Percentiles rank a stretch among this genome's conserved stretches.
Conservation (phyloP, 2,329 filamentous ascomycete genomes). For the Colletotrichum horii region DNA sequence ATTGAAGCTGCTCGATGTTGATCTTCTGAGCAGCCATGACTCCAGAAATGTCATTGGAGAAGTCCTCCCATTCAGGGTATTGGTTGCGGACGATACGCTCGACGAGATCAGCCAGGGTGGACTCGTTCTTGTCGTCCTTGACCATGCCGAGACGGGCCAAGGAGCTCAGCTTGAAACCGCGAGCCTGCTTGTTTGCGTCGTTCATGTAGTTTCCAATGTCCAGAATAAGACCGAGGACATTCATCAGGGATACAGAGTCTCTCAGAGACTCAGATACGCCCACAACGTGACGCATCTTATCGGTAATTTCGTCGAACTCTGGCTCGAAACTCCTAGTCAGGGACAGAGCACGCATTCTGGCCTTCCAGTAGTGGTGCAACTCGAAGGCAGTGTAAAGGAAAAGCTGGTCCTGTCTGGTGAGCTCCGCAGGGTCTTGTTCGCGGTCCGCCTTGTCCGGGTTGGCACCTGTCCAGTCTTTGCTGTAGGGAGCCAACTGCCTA, state of each 20-base stretch:
- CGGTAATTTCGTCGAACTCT: conserved; percentile 91
- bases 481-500: conserved; percentile 94
- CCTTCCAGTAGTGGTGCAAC: conserved; percentile 98
- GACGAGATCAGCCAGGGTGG: conserved; percentile 92
- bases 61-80: conserved; percentile 94
- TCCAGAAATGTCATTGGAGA: conserved; percentile 81
- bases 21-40: conserved; percentile 85
- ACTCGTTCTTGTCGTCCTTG: conserved; percentile 99
- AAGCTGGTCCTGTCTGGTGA: conserved; percentile 94
- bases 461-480: conserved; percentile 93
- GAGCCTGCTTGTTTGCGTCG: conserved; percentile 97
- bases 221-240: conserved; percentile 91
- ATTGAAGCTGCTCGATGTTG: conserved; percentile 89
- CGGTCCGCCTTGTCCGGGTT: conserved; percentile 78
- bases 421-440: conserved; percentile 85
- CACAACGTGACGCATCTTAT: conserved; percentile 86
- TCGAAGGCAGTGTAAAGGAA: conserved; percentile 94
- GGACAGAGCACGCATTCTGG: conserved; percentile 88
- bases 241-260: conserved; percentile 93
- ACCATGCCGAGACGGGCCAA: conserved; percentile 94
- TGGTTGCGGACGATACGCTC: conserved; percentile 96
- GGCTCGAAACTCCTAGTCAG: conserved; percentile 83
- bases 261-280: conserved; percentile 86
- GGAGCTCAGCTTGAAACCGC: conserved; percentile 96
- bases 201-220: conserved; percentile 99